A percentile compares a stretch with the other conserved stretches of the same genome.
phyloP scores from a whole-genome alignment of 192 early-diverging fungal genomes.

The Coemansia sp. region DNA sequence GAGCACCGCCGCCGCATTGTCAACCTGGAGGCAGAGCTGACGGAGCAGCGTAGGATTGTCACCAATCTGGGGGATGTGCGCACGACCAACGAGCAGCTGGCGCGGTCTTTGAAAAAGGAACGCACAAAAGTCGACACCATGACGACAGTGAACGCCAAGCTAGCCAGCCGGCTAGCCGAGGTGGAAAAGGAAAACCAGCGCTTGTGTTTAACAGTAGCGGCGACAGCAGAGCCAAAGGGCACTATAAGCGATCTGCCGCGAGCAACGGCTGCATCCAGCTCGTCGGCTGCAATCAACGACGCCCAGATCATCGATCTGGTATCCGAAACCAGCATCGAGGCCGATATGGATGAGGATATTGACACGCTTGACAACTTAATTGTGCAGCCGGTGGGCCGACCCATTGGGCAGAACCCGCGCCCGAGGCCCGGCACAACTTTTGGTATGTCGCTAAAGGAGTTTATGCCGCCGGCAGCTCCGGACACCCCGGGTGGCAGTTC shows the following conservation, averaged over 20 bases:
- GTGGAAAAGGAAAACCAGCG: not conserved
- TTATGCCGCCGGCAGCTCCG: not conserved
- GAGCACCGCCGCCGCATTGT: not conserved
- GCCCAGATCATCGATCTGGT: not conserved
- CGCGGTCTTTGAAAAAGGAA: constrained; percentile 34
- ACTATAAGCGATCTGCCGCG: not conserved
- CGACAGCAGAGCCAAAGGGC: too few relatives aligned
- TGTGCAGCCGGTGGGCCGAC: not conserved
- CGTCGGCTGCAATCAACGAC: not conserved
- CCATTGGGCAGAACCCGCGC: not conserved
- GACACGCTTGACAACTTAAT: constrained; percentile 11
- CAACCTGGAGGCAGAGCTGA: constrained; percentile 11
- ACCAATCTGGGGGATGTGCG: constrained; percentile 37
- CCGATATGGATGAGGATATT: constrained; percentile 18
- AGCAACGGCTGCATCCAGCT: not conserved
- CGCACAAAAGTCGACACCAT: constrained; percentile 18
- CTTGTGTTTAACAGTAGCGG: not conserved
- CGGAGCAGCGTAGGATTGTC: constrained; percentile 37
- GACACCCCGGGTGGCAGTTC: not conserved
- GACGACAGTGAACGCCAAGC: constrained; percentile 2
- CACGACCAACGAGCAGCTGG: constrained; percentile 32
- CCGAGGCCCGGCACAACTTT: constrained; percentile 16
- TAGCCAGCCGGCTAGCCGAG: constrained; percentile 18
- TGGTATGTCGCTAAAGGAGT: constrained; percentile 14
- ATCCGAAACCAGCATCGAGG: constrained; percentile 11